Evolutionary conservation across 2,329 filamentous ascomycete genomes (phyloP), one percentile per base, ranked within the genome.

Genomic region (Ploettnerulaceae sp.): DNA sequence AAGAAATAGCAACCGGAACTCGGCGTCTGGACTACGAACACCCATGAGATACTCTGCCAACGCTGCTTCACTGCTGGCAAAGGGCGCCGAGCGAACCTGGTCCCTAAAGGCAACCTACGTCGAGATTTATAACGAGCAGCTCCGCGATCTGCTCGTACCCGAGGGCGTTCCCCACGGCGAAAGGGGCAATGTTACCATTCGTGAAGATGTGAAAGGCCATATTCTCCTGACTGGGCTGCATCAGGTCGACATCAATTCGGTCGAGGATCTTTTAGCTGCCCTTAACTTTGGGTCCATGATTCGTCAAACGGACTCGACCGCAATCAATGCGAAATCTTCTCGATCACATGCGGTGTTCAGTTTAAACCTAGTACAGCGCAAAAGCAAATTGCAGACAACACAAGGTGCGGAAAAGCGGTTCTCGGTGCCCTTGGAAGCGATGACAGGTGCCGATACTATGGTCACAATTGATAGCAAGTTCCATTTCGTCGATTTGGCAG

Each of bases 291-390:
- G 93, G 15, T 98, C 93, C 0, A 80, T 84, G 18, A 95, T 98
- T 63, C 86, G 93, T 51, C 93, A 98, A 64, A 98, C 93, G 0
- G 93, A 98, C 68, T 85, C 93, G 18, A 98, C 93, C 2, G 93
- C 91, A 3, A 93, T 97, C 63, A 98, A 98, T 64, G 93, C 91
- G 33, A 91, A 95, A 64, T 98, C 93, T 0, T 98, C 93, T 8
- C 89, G 93, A 54, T 98, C 93, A 1, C 93, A 98, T 65, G 93
- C 93, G 25, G 90, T 98, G 22, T 97, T 98, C 68, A 96, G 89
- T 63, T 71, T 98, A 52, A 97, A 97, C 60, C 76, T 98, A 6
- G 76, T 97, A 6, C 88, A 96, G 70, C 86, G 86, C 60, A 93
- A 88, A 68, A 75, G 66, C 56, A 81, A 80, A 48, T 61, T 67